Base-by-base conservation (phyloP, 2,329 filamentous ascomycete genomes). In the Microsporum canis region DNA sequence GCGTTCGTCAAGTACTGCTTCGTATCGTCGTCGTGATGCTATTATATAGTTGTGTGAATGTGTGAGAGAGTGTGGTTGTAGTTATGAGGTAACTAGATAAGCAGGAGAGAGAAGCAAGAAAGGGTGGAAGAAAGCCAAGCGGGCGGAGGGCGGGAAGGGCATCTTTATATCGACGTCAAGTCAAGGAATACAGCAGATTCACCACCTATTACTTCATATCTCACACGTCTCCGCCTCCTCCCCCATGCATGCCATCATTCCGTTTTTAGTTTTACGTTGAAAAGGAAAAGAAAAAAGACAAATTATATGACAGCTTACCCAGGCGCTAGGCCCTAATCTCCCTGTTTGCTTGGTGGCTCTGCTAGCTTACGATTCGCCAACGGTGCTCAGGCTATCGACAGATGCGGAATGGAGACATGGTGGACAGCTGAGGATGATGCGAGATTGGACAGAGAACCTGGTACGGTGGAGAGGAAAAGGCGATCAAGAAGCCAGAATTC, bases 161-260 rank as follows among this genome's bases (percentile, higher is more conserved):
- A 29, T n/a, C 55, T 57, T 39, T 57, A 43, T 43, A 57, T 57
- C 55, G 14, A 53, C 49, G 49, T 53, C 49, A 53, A 27, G 8
- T 53, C 47, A 17, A 53, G 39, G 8, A 17, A 4, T 6, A n/a
- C 39, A 43, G 5, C 39, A 53, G 27, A 53, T 53, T 53, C 49
- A 53, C 49, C 17, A 39, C 8, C 29, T 14, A 53, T 53, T 53
- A 53, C 49, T 53, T 53, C 49, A 53, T 53, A 34, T 53, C 27
- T 31, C 23, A 29, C 43, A 53, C 10, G 45, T 29, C 49, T 53
- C 49, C 49, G 27, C 29, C 49, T 29, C 10, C 39, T 43, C 31
- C 31, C n/a, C 49, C 49, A 53, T 53, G 49, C 49, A 53, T 53
- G 49, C 29, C 49, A 33, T 33, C 49, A 53, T 53, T 33, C 27